Base-by-base conservation (phyloP, 1,284 basidiomycete genomes). In the Leccinum colubrinum region DNA sequence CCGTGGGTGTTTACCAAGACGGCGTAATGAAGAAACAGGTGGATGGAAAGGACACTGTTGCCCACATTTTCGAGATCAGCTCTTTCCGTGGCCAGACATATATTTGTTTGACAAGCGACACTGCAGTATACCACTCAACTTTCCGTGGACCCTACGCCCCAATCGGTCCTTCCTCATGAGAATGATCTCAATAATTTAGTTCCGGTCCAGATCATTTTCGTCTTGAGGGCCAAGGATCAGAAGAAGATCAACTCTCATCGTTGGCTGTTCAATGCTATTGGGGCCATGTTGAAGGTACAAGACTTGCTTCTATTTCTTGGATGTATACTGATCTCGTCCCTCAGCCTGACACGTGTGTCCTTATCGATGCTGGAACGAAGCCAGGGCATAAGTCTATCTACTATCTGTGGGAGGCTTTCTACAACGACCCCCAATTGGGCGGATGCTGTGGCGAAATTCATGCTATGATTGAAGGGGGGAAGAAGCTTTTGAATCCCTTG, bases 221-320 rank as follows among this genome's bases (percentile, higher is more conserved):
- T 95, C 61, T 80, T 98, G 68, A 98, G 98, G 79, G 94, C 95
- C 39, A 94, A 97, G 80, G 98, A 98, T 77, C 90, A 95, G 72
- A 97, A 97, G 82, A 97, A 97, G 81, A 97, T 97, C 79, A 97
- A 97, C 73, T 94, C 91, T 64, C 94, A 96, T 76, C 88, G 97
- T 56, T 99, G 97, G 97, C 83, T 99, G 35, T 99, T 99, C 83
- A 98, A 98, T 70, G 97, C 94, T 6, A 89, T 99, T 59, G 96
- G 95, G 0, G 85, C 83, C 66, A 91, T 93, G 70, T 78, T 97
- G 56, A 81, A 93, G 68, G 90, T 88, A 62, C 2, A 41, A 20
- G 9, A 3, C 37, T 17, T 20, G 5, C 0, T 43, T 48, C 76
- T 70, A 43, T 58, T 46, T 50, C 7, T 41, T 12, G 8, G 6